Conservation (phyloP, 768 basidiomycete genomes). For the Tremella fuciformis region DNA sequence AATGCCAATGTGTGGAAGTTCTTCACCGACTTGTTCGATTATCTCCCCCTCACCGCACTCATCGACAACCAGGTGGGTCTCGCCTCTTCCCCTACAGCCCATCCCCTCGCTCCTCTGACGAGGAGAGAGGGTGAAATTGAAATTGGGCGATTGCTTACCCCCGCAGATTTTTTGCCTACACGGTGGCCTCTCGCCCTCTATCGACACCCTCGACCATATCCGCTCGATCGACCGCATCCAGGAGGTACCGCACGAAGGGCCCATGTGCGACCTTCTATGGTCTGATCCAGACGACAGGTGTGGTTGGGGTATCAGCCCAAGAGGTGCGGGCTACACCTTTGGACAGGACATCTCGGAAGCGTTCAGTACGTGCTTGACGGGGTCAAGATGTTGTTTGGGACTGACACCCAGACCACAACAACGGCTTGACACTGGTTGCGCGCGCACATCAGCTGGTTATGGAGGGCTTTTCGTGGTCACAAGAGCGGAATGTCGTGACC, state of each 20-base stretch:
- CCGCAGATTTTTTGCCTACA: constrained; percentile 95
- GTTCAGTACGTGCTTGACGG: constrained; percentile 59
- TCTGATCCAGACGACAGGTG: constrained; percentile 99
- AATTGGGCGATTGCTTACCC: background rate
- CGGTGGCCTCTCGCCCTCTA: constrained; percentile 95
- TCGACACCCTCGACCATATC: constrained; percentile 99
- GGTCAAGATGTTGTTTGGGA: no score
- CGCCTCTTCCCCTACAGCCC: background rate
- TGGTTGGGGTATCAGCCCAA: constrained; percentile 98
- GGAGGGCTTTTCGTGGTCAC: constrained; percentile 69
- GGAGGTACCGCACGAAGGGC: constrained; percentile 98
- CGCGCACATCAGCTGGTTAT: constrained; percentile 90
- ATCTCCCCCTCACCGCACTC: constrained; percentile 90
- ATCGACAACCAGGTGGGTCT: constrained; percentile 95
- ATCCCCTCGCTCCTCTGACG: background rate
- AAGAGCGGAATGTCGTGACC: constrained; percentile 97
- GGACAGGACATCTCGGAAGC: constrained; percentile 99
- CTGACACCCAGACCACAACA: constrained; percentile 72
- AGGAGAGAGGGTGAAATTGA: background rate
- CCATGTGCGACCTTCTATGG: constrained; percentile 99
- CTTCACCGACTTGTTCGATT: constrained; percentile 98
- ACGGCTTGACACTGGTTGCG: constrained; percentile 92
- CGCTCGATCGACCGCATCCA: constrained; percentile 98
- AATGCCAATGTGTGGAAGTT: constrained; percentile 99
- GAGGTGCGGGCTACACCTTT: constrained; percentile 98